Evolutionary conservation across 176 grass and related monocot genomes (phyloP), one percentile per base, ranked within the genome.

Genomic region (Paspalum vaginatum): DNA sequence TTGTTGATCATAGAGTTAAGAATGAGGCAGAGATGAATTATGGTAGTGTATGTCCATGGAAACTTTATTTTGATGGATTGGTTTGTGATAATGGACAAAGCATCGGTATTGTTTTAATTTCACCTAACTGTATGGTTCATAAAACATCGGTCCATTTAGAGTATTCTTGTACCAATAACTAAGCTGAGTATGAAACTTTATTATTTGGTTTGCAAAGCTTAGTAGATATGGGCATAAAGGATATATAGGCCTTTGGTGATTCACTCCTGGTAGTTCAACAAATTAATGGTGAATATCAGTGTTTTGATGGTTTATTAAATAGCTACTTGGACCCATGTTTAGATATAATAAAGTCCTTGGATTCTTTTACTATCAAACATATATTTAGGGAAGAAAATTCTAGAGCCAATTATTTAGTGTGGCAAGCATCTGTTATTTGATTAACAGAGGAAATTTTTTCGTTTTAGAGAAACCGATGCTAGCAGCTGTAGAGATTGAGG

Each of bases 41-140:
- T 32, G 32, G 1, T 3, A 32, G 3, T 32, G 32, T 32, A 32
- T 32, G 32, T 3, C 32, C 32, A 32, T 32, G 32, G 32, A 32
- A 32, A 32, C 32, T 32, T 32, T 32, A 32, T 32, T 32, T 32
- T 32, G 32, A 32, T 32, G 32, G 32, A 32, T 73, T 49, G 25
- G 70, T 73, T 39, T 73, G 49, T 55, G 18, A 26, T 6, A 15
- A 73, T 0, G 70, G 70, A 20, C 70, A 73, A 73, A 8, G 70
- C 4, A 2, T 71, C 6, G 27, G 70, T 1, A 55, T 39, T 9
- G 46, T 72, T 51, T 72, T 72, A 11, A 2, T 72, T 27, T 72
- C 47, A 37, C 47, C 68, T 18, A 72, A 37, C 0, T 37, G 32
- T 49, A 12, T 70, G 1, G 1, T 2, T 27, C 49, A 49, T 50